Evolutionary conservation across 2,329 filamentous ascomycete genomes (phyloP).

Genomic region (Berkeleyomyces basicola): DNA sequence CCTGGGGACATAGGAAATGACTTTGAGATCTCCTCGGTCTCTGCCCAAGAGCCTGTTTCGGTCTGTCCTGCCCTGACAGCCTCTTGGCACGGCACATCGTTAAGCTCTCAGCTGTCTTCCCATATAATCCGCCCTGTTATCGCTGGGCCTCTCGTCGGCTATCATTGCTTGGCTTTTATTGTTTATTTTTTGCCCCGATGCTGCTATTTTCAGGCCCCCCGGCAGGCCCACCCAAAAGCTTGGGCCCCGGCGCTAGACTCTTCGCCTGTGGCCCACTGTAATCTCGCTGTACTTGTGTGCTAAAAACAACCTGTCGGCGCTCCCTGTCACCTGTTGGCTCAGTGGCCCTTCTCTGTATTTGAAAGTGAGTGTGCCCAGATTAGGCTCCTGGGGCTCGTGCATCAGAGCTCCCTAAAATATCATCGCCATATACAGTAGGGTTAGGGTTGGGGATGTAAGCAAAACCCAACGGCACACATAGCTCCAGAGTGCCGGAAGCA

Average conservation of each 20-base stretch:
- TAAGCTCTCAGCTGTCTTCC: neutral
- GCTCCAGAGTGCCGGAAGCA: no score
- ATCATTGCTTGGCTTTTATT: neutral
- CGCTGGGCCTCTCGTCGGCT: neutral
- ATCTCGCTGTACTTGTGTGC: neutral
- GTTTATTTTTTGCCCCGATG: neutral
- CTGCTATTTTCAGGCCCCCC: neutral
- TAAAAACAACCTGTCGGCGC: neutral
- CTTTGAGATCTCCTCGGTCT: neutral
- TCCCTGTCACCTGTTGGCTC: neutral
- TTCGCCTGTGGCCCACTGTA: neutral
- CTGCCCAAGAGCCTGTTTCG: neutral
- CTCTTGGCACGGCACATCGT: neutral
- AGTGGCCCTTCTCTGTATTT: neutral
- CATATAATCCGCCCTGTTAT: neutral
- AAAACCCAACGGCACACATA: no score
- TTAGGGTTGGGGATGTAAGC: no score
- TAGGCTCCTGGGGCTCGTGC: no score
- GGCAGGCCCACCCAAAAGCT: neutral
- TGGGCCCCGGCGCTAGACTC: neutral
- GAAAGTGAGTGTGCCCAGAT: neutral
- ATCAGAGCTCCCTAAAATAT: no score
- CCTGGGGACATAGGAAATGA: neutral
- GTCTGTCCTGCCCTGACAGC: slow-evolving; percentile 1
- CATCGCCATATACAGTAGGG: no score